Evolutionary conservation across 2,329 filamentous ascomycete genomes (phyloP).

Genomic region (Pestalotiopsis sp.): DNA sequence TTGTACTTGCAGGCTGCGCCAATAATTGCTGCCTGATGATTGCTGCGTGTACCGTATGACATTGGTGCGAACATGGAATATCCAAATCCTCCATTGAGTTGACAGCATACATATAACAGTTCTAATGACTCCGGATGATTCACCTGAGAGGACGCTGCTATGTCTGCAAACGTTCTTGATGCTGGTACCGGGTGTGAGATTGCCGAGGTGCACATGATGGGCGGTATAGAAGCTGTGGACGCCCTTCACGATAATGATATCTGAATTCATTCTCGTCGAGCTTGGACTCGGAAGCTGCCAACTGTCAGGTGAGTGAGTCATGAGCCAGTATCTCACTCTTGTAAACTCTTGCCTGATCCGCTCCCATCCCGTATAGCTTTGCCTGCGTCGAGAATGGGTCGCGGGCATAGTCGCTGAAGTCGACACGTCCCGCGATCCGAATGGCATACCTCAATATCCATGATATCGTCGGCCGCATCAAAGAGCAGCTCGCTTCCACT

Average conservation of each 20-base stretch:
- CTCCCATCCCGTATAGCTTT: neutral
- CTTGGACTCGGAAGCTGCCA: neutral
- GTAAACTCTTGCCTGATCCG: neutral
- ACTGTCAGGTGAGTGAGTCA: neutral
- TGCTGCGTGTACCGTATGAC: no score
- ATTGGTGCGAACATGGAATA: no score
- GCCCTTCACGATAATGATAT: neutral
- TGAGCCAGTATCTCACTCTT: neutral
- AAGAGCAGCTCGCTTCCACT: slow-evolving; percentile 1
- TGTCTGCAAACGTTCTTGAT: neutral
- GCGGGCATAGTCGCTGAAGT: neutral
- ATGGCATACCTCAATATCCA: neutral
- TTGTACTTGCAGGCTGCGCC: no score
- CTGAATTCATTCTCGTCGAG: neutral
- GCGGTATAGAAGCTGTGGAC: slow-evolving; percentile 3
- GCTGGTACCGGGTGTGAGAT: neutral
- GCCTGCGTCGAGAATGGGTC: neutral
- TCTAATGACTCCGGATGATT: neutral
- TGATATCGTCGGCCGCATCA: neutral
- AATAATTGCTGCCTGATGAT: no score
- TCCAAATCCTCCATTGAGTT: neutral
- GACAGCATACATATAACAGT: neutral
- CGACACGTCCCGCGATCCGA: neutral
- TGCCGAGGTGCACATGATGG: neutral
- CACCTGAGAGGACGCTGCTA: neutral